Base-by-base conservation (phyloP, 805 yeast species). In the Kurtzmaniella fragi region DNA sequence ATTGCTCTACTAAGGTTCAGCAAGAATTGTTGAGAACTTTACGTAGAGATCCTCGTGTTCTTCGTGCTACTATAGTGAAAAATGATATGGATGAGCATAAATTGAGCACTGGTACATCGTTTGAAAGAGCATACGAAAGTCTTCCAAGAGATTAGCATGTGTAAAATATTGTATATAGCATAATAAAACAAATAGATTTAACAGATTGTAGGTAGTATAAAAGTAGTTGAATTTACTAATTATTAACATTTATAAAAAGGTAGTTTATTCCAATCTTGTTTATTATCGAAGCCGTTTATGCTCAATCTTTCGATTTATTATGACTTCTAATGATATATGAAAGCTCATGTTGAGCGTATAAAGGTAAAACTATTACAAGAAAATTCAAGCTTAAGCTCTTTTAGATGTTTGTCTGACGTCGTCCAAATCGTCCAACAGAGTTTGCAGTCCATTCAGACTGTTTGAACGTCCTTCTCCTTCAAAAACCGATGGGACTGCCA, bases 21-120 rank as follows among this genome's bases (percentile, higher is more conserved):
- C 76, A 82, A 36, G 95, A 89, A 64, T 78, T 93, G 42, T 64
- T 81, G 46, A 76, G 95, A 64, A 79, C 93, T 3, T 64, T 91
- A 47, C 80, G 82, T 53, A 77, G 80, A 43, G 99, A 91, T 60
- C 97, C 98, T 23, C 82, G 98, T 65, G 83, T 93, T 46, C 77
- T 91, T 43, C 76, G 96, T 56, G 78, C 91, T 16, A 76, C 78
- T 41, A 72, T 90, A 28, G 72, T 84, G 39, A 86, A 79, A 57
- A 80, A 80, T 38, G 72, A 77, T 47, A 73, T 77, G 46, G 64
- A 61, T 27, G 68, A 71, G 45, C 5, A 20, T 8, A 64, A 64
- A 29, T 67, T 81, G 42, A 80, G 78, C 46, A 70, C 73, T 13
- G 80, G 82, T 15, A 63, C 79, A 17, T 77, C 88, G 1, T 62